Conservation (phyloP, 768 basidiomycete genomes). For the Suillus occidentalis region DNA sequence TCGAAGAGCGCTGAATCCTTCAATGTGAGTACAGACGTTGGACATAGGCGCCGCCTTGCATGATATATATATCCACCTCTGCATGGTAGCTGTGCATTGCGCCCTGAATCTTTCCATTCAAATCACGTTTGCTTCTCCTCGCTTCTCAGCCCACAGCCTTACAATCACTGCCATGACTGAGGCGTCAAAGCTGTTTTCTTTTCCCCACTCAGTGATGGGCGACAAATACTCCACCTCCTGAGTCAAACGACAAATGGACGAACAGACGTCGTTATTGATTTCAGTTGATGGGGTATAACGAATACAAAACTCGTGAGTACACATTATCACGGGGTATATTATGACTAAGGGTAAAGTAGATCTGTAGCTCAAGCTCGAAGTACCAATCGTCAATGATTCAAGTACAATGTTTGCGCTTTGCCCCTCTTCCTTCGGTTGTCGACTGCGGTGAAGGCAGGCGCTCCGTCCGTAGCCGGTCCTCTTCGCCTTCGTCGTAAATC, state of each 20-base stretch:
- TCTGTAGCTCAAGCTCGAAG: neutral
- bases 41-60: too few relatives aligned
- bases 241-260: too few relatives aligned
- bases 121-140: too few relatives aligned
- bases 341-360: neutral
- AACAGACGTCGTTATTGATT: too few relatives aligned
- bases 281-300: too few relatives aligned
- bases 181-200: too few relatives aligned
- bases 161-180: too few relatives aligned
- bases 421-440: neutral
- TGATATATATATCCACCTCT: too few relatives aligned
- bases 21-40: neutral
- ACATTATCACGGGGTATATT: neutral
- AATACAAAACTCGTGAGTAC: neutral
- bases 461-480: neutral
- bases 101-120: too few relatives aligned
- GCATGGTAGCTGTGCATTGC: too few relatives aligned
- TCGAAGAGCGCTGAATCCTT: neutral
- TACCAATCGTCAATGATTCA: neutral
- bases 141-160: too few relatives aligned
- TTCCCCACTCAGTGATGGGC: too few relatives aligned
- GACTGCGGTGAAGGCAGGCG: neutral
- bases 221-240: neutral
- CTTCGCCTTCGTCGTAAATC: slow-evolving; percentile 17
- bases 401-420: neutral